These are phyloP conservation scores for Sugiyamaella smithiae DNA, from an alignment of 805 yeast species.

Conservation along the genomic window DNA sequence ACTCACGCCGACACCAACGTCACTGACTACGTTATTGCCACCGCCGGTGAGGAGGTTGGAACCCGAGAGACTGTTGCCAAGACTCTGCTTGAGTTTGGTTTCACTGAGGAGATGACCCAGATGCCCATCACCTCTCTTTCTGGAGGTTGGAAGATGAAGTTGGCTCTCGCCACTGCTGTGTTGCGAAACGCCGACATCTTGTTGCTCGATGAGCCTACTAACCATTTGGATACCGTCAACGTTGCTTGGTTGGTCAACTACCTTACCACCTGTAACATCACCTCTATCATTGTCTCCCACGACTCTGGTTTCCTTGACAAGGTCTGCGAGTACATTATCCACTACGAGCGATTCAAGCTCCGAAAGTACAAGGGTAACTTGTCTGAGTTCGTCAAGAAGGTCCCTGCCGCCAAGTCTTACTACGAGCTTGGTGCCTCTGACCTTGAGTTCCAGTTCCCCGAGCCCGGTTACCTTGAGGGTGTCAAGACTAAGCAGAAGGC, in stretches of 20 bases:
- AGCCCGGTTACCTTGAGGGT: constrained; percentile 99
- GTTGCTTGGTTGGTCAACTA: constrained; percentile 94
- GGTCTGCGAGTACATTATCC: constrained; percentile 96
- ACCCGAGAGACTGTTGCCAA: constrained; percentile 66
- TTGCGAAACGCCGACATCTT: constrained; percentile 94
- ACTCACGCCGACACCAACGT: constrained; percentile 95
- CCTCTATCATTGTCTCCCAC: constrained; percentile 94
- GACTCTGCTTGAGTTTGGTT: constrained; percentile 85
- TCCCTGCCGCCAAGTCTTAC: constrained; percentile 98
- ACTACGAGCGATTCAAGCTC: constrained; percentile 99
- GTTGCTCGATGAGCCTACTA: constrained; percentile 95
- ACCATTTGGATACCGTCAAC: constrained; percentile 91
- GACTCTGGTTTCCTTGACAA: constrained; percentile 99
- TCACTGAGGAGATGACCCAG: constrained; percentile 87
- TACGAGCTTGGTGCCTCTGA: constrained; percentile 98
- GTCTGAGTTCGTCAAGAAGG: constrained; percentile 97
- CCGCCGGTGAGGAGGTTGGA: constrained; percentile 73
- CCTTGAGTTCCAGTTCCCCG: constrained; percentile 96
- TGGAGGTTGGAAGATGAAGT: constrained; percentile 91
- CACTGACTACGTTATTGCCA: constrained; percentile 83
- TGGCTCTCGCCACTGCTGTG: constrained; percentile 98
- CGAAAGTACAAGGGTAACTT: constrained; percentile 99
- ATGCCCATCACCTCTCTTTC: constrained; percentile 96
- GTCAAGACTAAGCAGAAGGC: constrained; percentile 99
- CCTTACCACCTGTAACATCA: constrained; percentile 78